Conservation (phyloP, 164 flowering plant species). For the Chimonanthus salicifolius region DNA sequence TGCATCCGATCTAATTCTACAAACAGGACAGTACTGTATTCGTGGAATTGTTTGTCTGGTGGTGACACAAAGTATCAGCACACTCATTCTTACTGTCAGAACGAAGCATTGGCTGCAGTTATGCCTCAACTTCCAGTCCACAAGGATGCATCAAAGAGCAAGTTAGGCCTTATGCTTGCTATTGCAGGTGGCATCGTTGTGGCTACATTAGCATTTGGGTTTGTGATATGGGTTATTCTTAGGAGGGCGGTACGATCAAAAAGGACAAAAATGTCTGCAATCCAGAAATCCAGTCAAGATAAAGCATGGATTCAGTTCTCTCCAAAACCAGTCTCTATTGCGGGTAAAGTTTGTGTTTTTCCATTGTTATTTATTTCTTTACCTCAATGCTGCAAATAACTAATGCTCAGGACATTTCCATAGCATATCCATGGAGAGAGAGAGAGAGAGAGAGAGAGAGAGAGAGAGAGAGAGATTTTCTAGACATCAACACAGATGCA, state of each 20-base stretch:
- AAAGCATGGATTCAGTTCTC: slow-evolving; percentile 32
- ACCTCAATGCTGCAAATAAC: not conserved
- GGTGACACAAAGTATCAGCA: slow-evolving; percentile 45
- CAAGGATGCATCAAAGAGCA: slow-evolving; percentile 26
- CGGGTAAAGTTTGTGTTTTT: slow-evolving; percentile 40
- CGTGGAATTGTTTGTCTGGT: slow-evolving; percentile 61
- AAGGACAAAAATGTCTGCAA: slow-evolving; percentile 9
- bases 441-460: not conserved
- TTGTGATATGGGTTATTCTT: slow-evolving; percentile 29
- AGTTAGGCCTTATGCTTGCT: slow-evolving; percentile 46
- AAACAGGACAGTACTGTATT: slow-evolving; percentile 31
- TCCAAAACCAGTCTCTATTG: slow-evolving; percentile 25
- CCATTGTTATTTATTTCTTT: no score
- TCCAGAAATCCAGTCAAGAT: slow-evolving; percentile 27
- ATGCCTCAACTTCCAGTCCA: slow-evolving; percentile 35
- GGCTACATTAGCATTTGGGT: slow-evolving; percentile 19
- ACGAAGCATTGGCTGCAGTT: slow-evolving; percentile 65
- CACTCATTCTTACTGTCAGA: slow-evolving; percentile 43
- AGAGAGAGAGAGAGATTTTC: no score
- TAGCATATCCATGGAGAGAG: not conserved
- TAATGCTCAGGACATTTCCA: not conserved
- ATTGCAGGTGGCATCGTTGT: slow-evolving; percentile 45
- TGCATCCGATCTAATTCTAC: slow-evolving; percentile 43
- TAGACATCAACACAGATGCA: no score
- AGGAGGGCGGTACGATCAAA: slow-evolving; percentile 21